Evolutionary conservation across 2,329 filamentous ascomycete species (phyloP).

Genomic region (Colletotrichum cuscutae): DNA sequence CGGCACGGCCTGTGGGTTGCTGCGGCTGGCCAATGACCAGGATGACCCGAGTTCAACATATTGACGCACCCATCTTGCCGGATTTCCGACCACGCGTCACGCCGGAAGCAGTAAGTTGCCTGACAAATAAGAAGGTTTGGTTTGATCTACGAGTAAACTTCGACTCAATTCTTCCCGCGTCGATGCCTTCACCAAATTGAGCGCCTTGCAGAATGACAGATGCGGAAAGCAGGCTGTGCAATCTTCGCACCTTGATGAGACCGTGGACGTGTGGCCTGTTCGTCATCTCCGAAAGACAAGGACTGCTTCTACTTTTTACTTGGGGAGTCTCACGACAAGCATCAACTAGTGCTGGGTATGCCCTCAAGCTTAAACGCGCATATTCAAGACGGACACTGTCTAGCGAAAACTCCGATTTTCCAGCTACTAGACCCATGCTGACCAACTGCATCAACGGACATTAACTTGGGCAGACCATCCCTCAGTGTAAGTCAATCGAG

Average conservation of each 20-base stretch:
- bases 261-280: neutral
- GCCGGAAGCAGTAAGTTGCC: neutral
- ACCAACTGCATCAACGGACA: neutral
- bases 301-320: neutral
- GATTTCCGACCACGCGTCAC: slow-evolving; percentile 3
- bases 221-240: neutral
- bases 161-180: neutral
- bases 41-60: neutral
- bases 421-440: no score
- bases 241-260: neutral
- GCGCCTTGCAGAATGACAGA: neutral
- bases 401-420: neutral
- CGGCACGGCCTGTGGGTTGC: neutral
- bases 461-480: neutral
- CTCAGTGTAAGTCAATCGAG: neutral
- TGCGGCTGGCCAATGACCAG: neutral
- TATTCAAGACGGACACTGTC: neutral
- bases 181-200: neutral
- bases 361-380: neutral
- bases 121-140: slow-evolving; percentile 2
- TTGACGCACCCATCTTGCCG: neutral
- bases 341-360: neutral
- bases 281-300: neutral
- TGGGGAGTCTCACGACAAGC: neutral
- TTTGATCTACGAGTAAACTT: neutral